Percentiles rank a stretch among this genome's conserved stretches.
Evolutionary conservation across 163 green algal species (phyloP).

Genomic region (Chlorella variabilis): DNA sequence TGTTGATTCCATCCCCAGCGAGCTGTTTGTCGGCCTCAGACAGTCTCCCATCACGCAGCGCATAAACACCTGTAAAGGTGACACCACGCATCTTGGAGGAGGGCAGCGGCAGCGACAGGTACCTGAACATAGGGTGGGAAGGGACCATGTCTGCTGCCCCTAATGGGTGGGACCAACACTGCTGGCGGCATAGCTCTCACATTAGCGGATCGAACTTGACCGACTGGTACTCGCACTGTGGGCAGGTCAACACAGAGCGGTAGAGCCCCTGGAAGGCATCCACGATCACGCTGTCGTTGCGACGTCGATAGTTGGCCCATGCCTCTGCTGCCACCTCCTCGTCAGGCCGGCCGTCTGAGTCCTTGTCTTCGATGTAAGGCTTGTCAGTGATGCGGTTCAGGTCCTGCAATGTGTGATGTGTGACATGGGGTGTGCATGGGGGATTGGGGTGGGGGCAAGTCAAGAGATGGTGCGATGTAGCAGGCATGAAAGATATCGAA

Average conservation of each 20-base stretch:
- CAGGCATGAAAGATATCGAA: too few relatives aligned
- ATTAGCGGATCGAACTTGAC: conserved; percentile 98
- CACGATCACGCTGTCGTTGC: conserved; percentile 94
- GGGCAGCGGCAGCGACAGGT: conserved; percentile 94
- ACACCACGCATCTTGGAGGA: conserved; percentile 59
- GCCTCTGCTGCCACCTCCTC: conserved; percentile 82
- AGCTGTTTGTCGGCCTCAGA: too few relatives aligned
- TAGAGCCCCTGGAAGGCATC: conserved; percentile 87
- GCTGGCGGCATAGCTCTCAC: conserved; percentile 32
- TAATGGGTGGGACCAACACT: too few relatives aligned
- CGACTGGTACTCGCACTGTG: conserved; percentile 71
- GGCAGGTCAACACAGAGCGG: conserved; percentile 43
- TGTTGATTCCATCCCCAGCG: too few relatives aligned
- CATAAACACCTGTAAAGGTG: conserved; percentile 46
- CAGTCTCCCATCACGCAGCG: too few relatives aligned
- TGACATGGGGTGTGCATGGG: too few relatives aligned
- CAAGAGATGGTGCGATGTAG: too few relatives aligned
- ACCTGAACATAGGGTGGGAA: conserved; percentile 44
- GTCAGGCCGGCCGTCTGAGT: conserved; percentile 79
- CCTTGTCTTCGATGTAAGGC: conserved; percentile 92
- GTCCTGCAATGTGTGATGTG: too few relatives aligned
- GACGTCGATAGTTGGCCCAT: conserved; percentile 84
- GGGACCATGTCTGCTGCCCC: too few relatives aligned
- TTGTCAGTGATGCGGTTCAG: conserved; percentile 94
- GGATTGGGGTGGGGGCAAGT: not conserved